A percentile compares a stretch with the other conserved stretches of the same genome.
Conservation (phyloP, 2,329 filamentous ascomycete species). For the Colletotrichum orchidophilum region DNA sequence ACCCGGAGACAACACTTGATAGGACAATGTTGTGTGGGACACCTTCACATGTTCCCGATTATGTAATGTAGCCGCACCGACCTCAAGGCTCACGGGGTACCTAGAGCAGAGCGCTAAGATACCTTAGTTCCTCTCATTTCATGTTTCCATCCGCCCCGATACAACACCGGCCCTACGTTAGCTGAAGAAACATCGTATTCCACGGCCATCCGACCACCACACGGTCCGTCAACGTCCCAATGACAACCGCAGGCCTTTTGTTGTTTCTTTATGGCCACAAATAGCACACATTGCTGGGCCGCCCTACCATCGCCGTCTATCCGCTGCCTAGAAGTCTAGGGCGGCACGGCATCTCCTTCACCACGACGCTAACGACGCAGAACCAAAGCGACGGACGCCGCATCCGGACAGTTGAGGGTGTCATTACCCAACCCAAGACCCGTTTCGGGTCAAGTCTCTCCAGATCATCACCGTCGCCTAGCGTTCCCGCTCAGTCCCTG, state of each 20-base stretch:
- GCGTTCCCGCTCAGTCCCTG: slow-evolving; percentile 2
- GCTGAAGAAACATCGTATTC: not conserved
- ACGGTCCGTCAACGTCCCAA: not conserved
- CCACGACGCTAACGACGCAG: not conserved
- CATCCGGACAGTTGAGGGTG: slow-evolving; percentile 7
- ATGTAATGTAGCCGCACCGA: not conserved
- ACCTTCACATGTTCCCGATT: not conserved
- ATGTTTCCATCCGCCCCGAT: not conserved
- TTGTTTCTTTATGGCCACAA: not conserved
- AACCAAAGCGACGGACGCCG: slow-evolving; percentile 4
- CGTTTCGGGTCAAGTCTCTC: not conserved
- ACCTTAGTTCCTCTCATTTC: not conserved
- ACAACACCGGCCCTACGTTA: not conserved
- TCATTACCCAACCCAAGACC: not conserved
- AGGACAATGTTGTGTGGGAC: not conserved
- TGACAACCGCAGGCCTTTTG: not conserved
- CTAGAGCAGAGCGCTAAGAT: not conserved
- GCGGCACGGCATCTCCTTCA: slow-evolving; percentile 10
- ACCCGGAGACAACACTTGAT: not conserved
- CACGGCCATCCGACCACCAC: not conserved
- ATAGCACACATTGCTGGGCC: not conserved
- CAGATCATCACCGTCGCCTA: not conserved
- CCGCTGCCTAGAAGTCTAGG: slow-evolving; percentile 9
- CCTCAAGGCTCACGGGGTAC: not conserved
- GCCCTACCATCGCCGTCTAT: not conserved